Conservation (phyloP, 2,329 filamentous ascomycete species). For the Plenodomus biglobosus region DNA sequence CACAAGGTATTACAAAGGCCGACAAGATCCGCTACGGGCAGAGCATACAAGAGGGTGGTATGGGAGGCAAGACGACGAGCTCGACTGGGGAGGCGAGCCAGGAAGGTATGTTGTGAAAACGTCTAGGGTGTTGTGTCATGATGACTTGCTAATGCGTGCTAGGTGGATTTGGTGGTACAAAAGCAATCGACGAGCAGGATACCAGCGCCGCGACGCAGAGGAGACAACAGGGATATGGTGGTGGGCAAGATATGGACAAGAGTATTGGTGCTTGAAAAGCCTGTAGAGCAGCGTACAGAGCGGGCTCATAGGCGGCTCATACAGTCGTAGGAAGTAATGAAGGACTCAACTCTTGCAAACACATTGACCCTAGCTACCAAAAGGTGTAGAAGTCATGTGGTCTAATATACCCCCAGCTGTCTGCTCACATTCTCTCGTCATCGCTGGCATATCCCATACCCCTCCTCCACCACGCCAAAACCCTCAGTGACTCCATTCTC, state of each 20-base stretch:
- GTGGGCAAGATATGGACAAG: slow-evolving; percentile 48
- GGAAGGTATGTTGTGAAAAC: slow-evolving; percentile 35
- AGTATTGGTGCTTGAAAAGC: slow-evolving; percentile 51
- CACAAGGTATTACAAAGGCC: slow-evolving; percentile 42
- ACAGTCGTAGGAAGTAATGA: too few relatives aligned
- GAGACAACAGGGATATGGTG: slow-evolving; percentile 57
- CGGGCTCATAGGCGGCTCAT: not conserved
- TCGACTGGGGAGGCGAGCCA: slow-evolving; percentile 40
- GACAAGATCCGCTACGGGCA: slow-evolving; percentile 60
- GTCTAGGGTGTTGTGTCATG: slow-evolving; percentile 4
- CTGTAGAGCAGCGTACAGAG: not conserved
- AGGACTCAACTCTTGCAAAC: too few relatives aligned
- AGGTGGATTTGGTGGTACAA: slow-evolving; percentile 46
- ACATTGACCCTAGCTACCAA: too few relatives aligned
- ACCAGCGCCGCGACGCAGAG: slow-evolving; percentile 46
- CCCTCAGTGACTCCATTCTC: slow-evolving; percentile 61
- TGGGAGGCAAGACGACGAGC: slow-evolving; percentile 56
- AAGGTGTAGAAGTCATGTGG: too few relatives aligned
- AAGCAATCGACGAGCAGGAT: slow-evolving; percentile 44
- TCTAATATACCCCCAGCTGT: not conserved
- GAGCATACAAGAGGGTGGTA: slow-evolving; percentile 57
- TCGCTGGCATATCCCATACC: slow-evolving; percentile 61
- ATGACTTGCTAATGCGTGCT: not conserved
- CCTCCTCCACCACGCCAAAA: slow-evolving; percentile 66
- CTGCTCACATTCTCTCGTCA: slow-evolving; percentile 6